phyloP scores from a whole-genome alignment of 495 filamentous ascomycete genomes.

The Acidomyces sp. region DNA sequence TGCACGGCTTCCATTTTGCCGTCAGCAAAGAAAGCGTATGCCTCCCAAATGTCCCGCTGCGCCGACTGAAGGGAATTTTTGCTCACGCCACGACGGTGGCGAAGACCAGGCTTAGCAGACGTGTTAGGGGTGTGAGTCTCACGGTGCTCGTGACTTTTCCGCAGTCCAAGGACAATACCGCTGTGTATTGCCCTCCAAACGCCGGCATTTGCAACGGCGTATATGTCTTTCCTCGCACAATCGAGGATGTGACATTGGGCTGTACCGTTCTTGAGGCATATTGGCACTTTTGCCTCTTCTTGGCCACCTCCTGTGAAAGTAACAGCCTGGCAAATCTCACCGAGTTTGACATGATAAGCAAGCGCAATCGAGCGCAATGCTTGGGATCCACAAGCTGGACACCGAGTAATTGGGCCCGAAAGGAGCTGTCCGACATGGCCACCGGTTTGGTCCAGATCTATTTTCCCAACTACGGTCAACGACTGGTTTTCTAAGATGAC shows the following conservation, averaged over 20 bases:
- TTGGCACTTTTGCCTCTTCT: too few relatives aligned
- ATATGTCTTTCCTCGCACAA: conserved; percentile 21
- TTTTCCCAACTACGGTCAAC: not conserved
- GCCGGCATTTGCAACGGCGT: conserved; percentile 30
- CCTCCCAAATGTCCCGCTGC: conserved; percentile 42
- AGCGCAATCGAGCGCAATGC: conserved; percentile 25
- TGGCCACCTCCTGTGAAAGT: too few relatives aligned
- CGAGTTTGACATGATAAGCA: too few relatives aligned
- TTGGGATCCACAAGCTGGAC: conserved; percentile 21
- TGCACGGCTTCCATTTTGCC: conserved; percentile 30
- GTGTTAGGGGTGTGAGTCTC: not conserved
- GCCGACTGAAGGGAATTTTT: conserved; percentile 2
- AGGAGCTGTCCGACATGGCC: not conserved
- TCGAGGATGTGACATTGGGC: conserved; percentile 26
- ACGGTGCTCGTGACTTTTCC: conserved; percentile 14
- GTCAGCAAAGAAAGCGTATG: conserved; percentile 44
- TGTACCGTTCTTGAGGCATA: conserved; percentile 11
- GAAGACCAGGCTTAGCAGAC: not conserved
- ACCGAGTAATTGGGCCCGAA: conserved; percentile 1
- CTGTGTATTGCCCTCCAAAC: conserved; percentile 32
- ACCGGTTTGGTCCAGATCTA: not conserved
- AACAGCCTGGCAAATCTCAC: too few relatives aligned
- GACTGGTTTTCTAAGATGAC: conserved; percentile 8
- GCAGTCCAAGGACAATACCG: conserved; percentile 30
- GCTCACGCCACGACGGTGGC: not conserved